Evolutionary conservation across 2,329 filamentous ascomycete species (phyloP).

Genomic region (Xylogone sp.): DNA sequence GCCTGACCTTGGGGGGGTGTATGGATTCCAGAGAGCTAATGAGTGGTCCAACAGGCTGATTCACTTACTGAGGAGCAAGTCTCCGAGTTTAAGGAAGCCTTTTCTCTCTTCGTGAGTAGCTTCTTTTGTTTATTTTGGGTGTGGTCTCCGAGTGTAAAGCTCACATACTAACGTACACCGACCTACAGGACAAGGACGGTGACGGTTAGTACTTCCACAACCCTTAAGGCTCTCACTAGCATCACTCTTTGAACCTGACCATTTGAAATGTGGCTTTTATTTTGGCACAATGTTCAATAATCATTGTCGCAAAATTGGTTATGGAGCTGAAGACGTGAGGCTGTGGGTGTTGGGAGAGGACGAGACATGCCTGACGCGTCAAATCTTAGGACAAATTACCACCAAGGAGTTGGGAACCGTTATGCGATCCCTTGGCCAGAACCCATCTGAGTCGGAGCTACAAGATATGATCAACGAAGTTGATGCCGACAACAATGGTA

Average conservation of each 20-base stretch:
- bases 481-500: conserved; percentile 88
- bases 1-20: background rate
- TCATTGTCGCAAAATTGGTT: background rate
- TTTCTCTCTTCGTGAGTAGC: conserved; percentile 95
- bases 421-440: conserved; percentile 87
- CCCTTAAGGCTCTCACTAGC: background rate
- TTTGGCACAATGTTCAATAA: background rate
- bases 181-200: conserved; percentile 76
- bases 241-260: background rate
- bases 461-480: conserved; percentile 96
- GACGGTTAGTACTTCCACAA: conserved; percentile 64
- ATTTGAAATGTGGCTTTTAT: background rate
- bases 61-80: conserved; percentile 99
- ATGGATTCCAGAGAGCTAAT: background rate
- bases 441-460: conserved; percentile 84
- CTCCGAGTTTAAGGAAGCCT: conserved; percentile 99
- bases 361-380: background rate
- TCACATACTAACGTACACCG: background rate
- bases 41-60: conserved; percentile 67
- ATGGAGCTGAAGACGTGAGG: background rate
- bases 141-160: background rate
- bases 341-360: background rate
- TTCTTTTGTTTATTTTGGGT: conserved; percentile 16
- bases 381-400: conserved; percentile 72
- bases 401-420: conserved; percentile 88